These are phyloP conservation scores for Puccinellia tenuiflora DNA, from an alignment of 176 grass and related monocot species.

Conservation along the genomic window DNA sequence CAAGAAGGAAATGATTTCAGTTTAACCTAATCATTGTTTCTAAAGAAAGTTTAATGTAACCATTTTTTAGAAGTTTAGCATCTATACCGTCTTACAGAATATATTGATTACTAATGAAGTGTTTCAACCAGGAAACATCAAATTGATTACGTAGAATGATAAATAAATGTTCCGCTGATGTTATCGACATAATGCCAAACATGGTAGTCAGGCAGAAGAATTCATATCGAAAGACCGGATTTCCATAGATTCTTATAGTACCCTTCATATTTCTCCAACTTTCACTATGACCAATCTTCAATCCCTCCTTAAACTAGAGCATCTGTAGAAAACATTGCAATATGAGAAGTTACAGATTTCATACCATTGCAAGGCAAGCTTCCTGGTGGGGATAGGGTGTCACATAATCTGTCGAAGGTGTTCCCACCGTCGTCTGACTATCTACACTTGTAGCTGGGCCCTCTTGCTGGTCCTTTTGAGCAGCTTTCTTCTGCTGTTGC, in stretches of 20 bases:
- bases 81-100: neutral
- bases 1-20: neutral
- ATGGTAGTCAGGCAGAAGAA: neutral
- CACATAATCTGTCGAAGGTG: conserved; percentile 40
- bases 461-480: conserved; percentile 32
- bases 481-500: conserved; percentile 30
- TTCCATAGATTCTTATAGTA: neutral
- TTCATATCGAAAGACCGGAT: neutral
- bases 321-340: neutral
- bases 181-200: neutral
- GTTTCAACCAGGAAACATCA: neutral
- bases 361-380: conserved; percentile 39
- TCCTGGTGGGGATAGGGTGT: conserved; percentile 39
- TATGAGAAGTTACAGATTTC: neutral
- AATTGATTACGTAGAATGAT: neutral
- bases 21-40: neutral
- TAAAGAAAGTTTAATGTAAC: neutral
- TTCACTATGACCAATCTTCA: conserved; percentile 1
- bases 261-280: neutral
- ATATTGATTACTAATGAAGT: conserved; percentile 2
- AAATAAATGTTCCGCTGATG: neutral
- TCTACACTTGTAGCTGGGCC: conserved; percentile 30
- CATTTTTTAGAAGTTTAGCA: neutral
- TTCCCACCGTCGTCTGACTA: conserved; percentile 40
- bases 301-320: neutral